These are phyloP conservation scores for Colletotrichum trifolii DNA, from an alignment of 2,329 filamentous ascomycete genomes.

Conservation along the genomic window DNA sequence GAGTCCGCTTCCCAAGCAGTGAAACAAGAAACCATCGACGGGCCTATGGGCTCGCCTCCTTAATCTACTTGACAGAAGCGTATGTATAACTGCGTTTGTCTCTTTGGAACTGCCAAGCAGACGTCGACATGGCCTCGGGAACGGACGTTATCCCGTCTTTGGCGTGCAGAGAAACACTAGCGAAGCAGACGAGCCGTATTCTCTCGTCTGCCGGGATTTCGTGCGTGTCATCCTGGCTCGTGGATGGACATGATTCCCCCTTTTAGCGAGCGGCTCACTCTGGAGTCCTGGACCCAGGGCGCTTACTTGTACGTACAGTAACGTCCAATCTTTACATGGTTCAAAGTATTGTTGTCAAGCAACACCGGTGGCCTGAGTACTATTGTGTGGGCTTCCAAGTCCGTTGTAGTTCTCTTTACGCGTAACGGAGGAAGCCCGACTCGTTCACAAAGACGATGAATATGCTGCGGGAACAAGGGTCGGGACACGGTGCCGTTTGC, in stretches of 20 bases:
- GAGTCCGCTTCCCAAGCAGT: not conserved
- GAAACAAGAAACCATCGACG: constrained; percentile 6
- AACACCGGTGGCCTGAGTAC: too few relatives aligned
- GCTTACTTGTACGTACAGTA: too few relatives aligned
- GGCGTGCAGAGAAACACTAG: not conserved
- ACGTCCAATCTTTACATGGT: too few relatives aligned
- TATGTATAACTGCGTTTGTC: constrained; percentile 10
- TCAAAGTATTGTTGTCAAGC: too few relatives aligned
- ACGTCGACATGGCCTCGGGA: constrained; percentile 12
- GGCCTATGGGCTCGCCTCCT: constrained; percentile 8
- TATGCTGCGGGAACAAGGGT: too few relatives aligned
- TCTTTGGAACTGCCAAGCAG: constrained; percentile 11
- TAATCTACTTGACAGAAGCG: constrained; percentile 18
- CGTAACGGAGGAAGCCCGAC: too few relatives aligned
- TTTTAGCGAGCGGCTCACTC: too few relatives aligned
- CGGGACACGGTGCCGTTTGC: too few relatives aligned
- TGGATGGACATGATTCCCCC: not conserved
- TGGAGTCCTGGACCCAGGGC: too few relatives aligned
- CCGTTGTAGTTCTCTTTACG: too few relatives aligned
- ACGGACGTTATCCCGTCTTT: constrained; percentile 9
- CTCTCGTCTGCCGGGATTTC: not conserved
- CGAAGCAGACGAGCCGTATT: constrained; percentile 1
- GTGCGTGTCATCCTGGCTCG: constrained; percentile 1
- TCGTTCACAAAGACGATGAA: too few relatives aligned
- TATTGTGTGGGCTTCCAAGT: too few relatives aligned